Percentiles rank a stretch among this genome's conserved stretches.
These are phyloP conservation scores for Blastobotrys chiropterorum DNA, from an alignment of 805 yeast genomes.

Conservation along the genomic window DNA sequence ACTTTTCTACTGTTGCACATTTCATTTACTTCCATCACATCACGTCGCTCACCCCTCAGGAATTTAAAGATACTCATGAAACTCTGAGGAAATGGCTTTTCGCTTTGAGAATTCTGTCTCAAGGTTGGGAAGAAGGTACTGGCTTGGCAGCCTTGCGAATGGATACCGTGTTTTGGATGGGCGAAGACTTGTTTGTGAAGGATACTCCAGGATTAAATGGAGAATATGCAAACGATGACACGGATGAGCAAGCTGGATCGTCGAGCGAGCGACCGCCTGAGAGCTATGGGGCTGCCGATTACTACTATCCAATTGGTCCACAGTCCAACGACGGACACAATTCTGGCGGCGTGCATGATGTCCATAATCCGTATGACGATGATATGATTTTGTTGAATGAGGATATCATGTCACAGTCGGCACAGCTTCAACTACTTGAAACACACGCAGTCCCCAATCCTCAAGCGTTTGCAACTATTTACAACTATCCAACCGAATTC, in stretches of 20 bases:
- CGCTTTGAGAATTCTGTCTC: slow-evolving; percentile 27
- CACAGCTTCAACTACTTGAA: slow-evolving; percentile 13
- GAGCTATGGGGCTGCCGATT: background rate
- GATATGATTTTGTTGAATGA: slow-evolving; percentile 18
- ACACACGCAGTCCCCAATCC: slow-evolving; percentile 11
- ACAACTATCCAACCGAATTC: background rate
- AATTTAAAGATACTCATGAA: slow-evolving; percentile 24
- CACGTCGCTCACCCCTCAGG: slow-evolving; percentile 25
- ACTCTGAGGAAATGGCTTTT: slow-evolving; percentile 29
- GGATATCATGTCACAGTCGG: slow-evolving; percentile 21
- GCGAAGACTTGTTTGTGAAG: slow-evolving; percentile 16
- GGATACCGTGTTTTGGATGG: slow-evolving; percentile 30
- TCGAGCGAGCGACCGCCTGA: background rate
- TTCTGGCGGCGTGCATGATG: background rate
- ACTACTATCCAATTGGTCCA: background rate
- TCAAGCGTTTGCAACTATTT: slow-evolving; percentile 2
- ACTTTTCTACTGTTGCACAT: slow-evolving; percentile 29
- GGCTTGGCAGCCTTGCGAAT: slow-evolving; percentile 30
- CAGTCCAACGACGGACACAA: background rate
- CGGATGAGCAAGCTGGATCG: background rate
- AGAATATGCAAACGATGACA: background rate
- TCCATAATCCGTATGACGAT: slow-evolving; percentile 3
- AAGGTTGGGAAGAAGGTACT: slow-evolving; percentile 34
- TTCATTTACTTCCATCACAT: slow-evolving; percentile 30
- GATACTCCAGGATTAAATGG: slow-evolving; percentile 7